Conservation (phyloP, 164 flowering plant species). For the Aristolochia contorta region DNA sequence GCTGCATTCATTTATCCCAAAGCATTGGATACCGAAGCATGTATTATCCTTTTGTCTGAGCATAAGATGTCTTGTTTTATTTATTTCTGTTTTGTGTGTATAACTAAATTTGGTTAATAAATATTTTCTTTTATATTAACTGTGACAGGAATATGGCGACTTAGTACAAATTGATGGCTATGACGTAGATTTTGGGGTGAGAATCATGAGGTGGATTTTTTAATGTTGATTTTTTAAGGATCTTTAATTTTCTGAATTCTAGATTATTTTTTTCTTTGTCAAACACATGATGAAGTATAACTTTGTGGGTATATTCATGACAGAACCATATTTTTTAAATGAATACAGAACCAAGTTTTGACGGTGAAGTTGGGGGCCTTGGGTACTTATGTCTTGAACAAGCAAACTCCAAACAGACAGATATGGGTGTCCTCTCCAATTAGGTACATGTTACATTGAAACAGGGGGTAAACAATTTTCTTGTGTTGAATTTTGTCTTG, state of each 20-base stretch:
- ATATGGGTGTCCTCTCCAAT: constrained; percentile 94
- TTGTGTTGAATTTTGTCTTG: too few relatives aligned
- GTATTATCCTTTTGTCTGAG: neutral
- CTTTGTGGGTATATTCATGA: constrained; percentile 4
- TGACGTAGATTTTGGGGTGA: constrained; percentile 90
- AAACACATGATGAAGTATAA: neutral
- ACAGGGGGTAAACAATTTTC: too few relatives aligned
- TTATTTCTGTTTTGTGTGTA: neutral
- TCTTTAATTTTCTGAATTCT: neutral
- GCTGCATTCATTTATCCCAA: neutral
- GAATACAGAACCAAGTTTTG: constrained; percentile 56
- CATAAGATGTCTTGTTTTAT: neutral
- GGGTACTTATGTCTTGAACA: constrained; percentile 90
- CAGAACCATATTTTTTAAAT: constrained; percentile 62
- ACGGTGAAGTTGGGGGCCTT: constrained; percentile 71
- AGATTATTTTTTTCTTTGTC: neutral
- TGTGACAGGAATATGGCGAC: constrained; percentile 85
- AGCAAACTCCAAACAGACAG: constrained; percentile 93
- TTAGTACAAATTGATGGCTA: constrained; percentile 72
- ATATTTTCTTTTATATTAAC: neutral
- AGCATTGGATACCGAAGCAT: neutral
- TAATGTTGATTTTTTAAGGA: too few relatives aligned
- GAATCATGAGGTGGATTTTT: constrained; percentile 6
- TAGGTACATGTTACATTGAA: constrained; percentile 37
- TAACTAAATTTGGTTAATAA: neutral